Conservation (phyloP, 768 basidiomycete genomes). For the Hericium coralloides region DNA sequence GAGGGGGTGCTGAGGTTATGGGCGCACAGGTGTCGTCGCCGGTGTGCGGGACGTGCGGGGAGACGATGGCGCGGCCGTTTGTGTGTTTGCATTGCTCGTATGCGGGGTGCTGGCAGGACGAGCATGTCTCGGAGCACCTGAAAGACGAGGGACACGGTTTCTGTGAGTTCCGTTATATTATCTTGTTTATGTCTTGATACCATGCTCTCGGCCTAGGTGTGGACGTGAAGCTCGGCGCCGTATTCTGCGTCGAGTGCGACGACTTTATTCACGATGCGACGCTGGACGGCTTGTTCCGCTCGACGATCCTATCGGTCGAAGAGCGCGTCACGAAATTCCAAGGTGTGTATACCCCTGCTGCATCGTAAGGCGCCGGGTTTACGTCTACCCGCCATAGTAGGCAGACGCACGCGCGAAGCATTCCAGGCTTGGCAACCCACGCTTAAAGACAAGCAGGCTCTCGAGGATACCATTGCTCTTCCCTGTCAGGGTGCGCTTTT, state of each 20-base stretch:
- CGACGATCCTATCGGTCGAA: conserved; percentile 42
- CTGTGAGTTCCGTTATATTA: conserved; percentile 34
- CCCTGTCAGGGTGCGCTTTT: conserved; percentile 62
- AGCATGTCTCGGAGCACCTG: conserved; percentile 53
- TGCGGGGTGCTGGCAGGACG: conserved; percentile 59
- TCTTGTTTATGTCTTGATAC: not conserved
- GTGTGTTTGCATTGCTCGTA: conserved; percentile 66
- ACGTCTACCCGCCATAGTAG: conserved; percentile 17
- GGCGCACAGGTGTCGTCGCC: conserved; percentile 43
- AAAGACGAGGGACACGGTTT: conserved; percentile 49
- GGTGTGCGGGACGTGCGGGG: conserved; percentile 50
- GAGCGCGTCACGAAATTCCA: conserved; percentile 55
- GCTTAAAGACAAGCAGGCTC: conserved; percentile 30
- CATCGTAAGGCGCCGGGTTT: not conserved
- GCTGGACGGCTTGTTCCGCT: conserved; percentile 38
- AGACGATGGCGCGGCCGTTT: conserved; percentile 53
- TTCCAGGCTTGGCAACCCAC: conserved; percentile 43
- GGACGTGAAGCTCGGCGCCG: conserved; percentile 62
- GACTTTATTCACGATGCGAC: conserved; percentile 61
- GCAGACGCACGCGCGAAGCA: conserved; percentile 34
- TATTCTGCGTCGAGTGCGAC: conserved; percentile 68
- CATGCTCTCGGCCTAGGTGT: conserved; percentile 37
- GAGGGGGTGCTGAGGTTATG: not conserved
- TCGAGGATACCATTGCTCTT: conserved; percentile 42
- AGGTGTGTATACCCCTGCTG: conserved; percentile 27